Evolutionary conservation across 345 rosid genomes (phyloP), one percentile per base, ranked within the genome.

Genomic region (Erucastrum elatum): DNA sequence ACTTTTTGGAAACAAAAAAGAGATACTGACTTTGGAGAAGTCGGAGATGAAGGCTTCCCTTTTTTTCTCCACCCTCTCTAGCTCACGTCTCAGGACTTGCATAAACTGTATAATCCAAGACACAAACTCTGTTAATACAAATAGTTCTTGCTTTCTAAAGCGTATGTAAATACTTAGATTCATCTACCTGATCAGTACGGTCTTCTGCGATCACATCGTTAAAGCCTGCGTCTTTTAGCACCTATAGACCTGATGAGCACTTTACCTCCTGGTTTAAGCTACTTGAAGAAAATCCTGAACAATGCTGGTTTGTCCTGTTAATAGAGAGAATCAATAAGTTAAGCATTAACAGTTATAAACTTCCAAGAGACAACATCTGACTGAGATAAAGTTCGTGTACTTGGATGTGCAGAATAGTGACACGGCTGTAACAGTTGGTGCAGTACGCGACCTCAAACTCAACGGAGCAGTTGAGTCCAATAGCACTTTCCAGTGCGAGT

Each of bases 361-460:
- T 72, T 61, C 30, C 61, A 76, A 70, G 37, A 62, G 41, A 69
- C 10, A 44, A n/a, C n/a, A n/a, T n/a, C n/a, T n/a, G n/a, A 21
- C 30, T 51, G 67, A 63, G 39, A 30, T 6, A 64, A n/a, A n/a
- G 67, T 11, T 63, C 30, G 13, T 31, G n/a, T 82, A 93, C 99
- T 64, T 88, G 94, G 83, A 96, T 96, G 86, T 93, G 97, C 31
- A 96, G 86, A 79, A 93, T 93, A 64, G 99, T 93, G 81, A 91
- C 99, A 2, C 98, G 95, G 84, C 97, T 93, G 87, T 93, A 96
- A 77, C 93, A 90, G 79, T 78, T 90, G 76, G 99, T 96, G 87
- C 97, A 93, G 81, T 93, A 97, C 66, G 96, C 97, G 61, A 96
- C 98, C 86, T 96, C 99, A 81, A 96, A 96, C 85, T 96, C 97